Evolutionary conservation across 2,329 filamentous ascomycete genomes (phyloP).

Genomic region (Leptographium lundbergii): DNA sequence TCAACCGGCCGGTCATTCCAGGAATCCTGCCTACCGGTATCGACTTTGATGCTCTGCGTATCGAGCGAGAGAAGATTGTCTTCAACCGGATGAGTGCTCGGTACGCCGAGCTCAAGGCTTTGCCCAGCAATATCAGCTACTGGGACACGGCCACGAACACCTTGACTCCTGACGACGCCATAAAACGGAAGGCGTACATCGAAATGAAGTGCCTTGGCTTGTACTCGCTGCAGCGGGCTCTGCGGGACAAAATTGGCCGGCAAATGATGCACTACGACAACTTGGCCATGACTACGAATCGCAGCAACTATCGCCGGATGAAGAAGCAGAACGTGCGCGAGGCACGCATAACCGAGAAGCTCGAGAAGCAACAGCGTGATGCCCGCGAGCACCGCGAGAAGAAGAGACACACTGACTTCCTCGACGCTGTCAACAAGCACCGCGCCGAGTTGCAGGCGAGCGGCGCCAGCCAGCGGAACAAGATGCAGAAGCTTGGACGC

Average conservation of each 20-base stretch:
- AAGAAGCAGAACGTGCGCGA: slow-evolving; percentile 97
- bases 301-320: slow-evolving; percentile 77
- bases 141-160: slow-evolving; percentile 67
- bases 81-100: slow-evolving; percentile 84
- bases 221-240: slow-evolving; percentile 74
- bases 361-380: slow-evolving; percentile 97
- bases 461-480: slow-evolving; percentile 54
- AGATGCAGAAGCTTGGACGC: slow-evolving; percentile 75
- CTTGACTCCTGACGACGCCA: slow-evolving; percentile 60
- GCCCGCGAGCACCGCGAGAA: slow-evolving; percentile 91
- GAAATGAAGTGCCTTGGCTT: slow-evolving; percentile 86
- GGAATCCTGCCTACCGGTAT: slow-evolving; percentile 82
- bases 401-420: slow-evolving; percentile 90
- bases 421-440: slow-evolving; percentile 76
- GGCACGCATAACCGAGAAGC: slow-evolving; percentile 93
- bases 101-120: slow-evolving; percentile 68
- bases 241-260: slow-evolving; percentile 76
- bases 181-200: slow-evolving; percentile 84
- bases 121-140: slow-evolving; percentile 75
- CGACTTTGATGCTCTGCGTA: slow-evolving; percentile 72
- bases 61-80: slow-evolving; percentile 76
- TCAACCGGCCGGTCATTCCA: slow-evolving; percentile 68
- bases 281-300: slow-evolving; percentile 91
- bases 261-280: slow-evolving; percentile 96
- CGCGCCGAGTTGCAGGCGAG: slow-evolving; percentile 62